These are phyloP conservation scores for Trichoderma erinaceum DNA, from an alignment of 495 filamentous ascomycete genomes.

Conservation along the genomic window DNA sequence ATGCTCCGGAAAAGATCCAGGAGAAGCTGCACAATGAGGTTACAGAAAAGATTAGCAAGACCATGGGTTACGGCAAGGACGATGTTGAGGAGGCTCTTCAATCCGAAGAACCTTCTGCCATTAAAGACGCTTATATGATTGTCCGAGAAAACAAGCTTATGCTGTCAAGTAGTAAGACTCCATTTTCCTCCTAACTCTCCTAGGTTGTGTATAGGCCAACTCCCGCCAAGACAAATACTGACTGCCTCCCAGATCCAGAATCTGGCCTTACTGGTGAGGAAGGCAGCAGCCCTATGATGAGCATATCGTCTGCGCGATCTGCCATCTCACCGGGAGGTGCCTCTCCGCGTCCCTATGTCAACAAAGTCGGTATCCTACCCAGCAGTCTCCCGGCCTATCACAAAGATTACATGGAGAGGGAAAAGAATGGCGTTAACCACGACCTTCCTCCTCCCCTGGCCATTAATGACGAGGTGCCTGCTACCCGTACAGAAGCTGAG, in stretches of 20 bases:
- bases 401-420: constrained; percentile 76
- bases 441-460: constrained; percentile 27
- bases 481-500: constrained; percentile 59
- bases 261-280: constrained; percentile 10
- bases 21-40: constrained; percentile 87
- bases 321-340: constrained; percentile 38
- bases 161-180: constrained; percentile 78
- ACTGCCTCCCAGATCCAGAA: constrained; percentile 19
- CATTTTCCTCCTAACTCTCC: not conserved
- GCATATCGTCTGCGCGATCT: constrained; percentile 39
- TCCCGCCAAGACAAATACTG: constrained; percentile 30
- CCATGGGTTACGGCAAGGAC: constrained; percentile 92
- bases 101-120: constrained; percentile 88
- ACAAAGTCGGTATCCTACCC: constrained; percentile 82
- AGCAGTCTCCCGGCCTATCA: constrained; percentile 87
- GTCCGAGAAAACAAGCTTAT: constrained; percentile 97
- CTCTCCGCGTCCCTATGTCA: constrained; percentile 53
- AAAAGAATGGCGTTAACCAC: constrained; percentile 39
- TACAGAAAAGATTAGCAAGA: constrained; percentile 90
- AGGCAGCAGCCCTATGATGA: constrained; percentile 33
- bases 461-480: constrained; percentile 43
- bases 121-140: constrained; percentile 98
- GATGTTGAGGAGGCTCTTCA: constrained; percentile 92
- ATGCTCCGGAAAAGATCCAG: constrained; percentile 69
- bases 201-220: constrained; percentile 19